Evolutionary conservation across 495 filamentous ascomycete species (phyloP), one percentile per base, ranked within the genome.

Genomic region (Evansstolkia leycettana): DNA sequence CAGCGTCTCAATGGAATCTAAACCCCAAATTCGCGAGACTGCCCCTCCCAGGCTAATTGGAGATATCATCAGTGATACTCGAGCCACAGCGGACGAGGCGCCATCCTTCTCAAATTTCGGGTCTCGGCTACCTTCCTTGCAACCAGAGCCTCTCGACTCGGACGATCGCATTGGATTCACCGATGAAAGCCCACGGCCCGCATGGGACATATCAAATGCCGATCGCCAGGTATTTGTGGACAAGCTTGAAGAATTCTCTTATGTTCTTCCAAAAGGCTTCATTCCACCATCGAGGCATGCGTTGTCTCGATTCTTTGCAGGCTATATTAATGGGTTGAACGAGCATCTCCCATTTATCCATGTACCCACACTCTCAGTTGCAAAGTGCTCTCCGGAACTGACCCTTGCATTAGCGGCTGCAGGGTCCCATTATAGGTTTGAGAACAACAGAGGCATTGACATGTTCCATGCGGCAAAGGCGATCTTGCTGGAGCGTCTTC

Each of bases 81-180:
- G 64, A 40, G 42, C 38, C 7, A 40, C 48, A 2, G 50, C 54
- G 4, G 63, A 67, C 34, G 64, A 67, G 5, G 48, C 49, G 15
- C 64, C 64, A 7, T 67, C 76, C 1, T 66, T 75, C 13, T 80
- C 75, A 7, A 72, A 76, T 31, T 79, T 82, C 39, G 76, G 78
- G 0, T 84, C 78, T 2, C 65, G 80, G 27, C 67, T 82, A 28
- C 76, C 77, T 1, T 84, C 78, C 5, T 51, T 82, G 26, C 72
- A 75, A 44, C 78, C 78, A 13, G 77, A 82, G 36, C 62, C 63
- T 15, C 67, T 75, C 37, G 72, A 79, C 45, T 60, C 70, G 3
- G 60, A 69, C 18, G 73, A 76, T 20, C 61, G 64, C 11, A 54
- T 64, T 30, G 62, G 61, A 3, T 54, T 67, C 17, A 47, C 50